Evolutionary conservation across 352 stramenopile genomes (phyloP), one percentile per base, ranked within the genome.

Genomic region (Phytophthora sp.): DNA sequence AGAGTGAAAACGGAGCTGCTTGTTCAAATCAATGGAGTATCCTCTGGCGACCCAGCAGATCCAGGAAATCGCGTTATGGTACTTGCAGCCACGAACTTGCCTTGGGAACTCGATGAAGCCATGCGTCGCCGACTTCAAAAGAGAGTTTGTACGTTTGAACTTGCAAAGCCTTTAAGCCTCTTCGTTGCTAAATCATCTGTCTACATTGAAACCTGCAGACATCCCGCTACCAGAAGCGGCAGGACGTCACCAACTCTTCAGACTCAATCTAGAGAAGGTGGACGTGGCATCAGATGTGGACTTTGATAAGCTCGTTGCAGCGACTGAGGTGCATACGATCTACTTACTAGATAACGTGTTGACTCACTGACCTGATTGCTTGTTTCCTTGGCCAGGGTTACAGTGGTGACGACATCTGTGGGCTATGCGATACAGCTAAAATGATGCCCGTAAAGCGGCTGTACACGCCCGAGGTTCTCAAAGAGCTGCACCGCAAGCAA

Each of bases 1-100:
- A 97, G 64, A 28, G 95, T 99, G 39, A 99, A 99, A 74, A 99
- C 96, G 2, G 96, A 99, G 61, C 74, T 99, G 26, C 89, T 99
- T n/a, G 91, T 99, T 15, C 97, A 99, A 74, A 99, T 99, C 88
- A 97, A 99, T 60, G 97, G 97, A 13, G 80, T 99, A 3, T 79
- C 74, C 3, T 92, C 77, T 0, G 66, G 67, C 1, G 79, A 88
- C n/a, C 54, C 75, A 37, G 59, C 74, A 3, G 72, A 76, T 21
- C 57, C 57, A 30, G 56, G 56, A 20, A 85, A 85, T 27, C 71
- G 76, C 15, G 87, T 94, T 15, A 96, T 98, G 73, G 84, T 99
- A 10, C 77, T 99, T 13, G 97, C 92, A 20, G 97, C 96, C 1
- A 98, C 92, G 11, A 99, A 99, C 62, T 63, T 98, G 15, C 96